phyloP scores from a whole-genome alignment of 176 grass and related monocot species.

The Paspalum notatum region DNA sequence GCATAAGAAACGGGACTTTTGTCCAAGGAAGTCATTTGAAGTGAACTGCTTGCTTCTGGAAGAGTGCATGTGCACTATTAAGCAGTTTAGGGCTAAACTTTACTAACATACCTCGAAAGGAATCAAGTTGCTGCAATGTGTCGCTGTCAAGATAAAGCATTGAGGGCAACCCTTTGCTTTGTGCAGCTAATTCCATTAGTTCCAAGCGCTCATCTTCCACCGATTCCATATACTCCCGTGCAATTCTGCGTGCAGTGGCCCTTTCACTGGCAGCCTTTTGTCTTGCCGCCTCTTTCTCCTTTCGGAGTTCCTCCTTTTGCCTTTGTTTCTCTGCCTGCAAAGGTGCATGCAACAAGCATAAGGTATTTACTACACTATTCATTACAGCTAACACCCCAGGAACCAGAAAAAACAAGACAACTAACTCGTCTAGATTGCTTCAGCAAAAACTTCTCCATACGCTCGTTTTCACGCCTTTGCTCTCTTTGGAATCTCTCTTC shows the following conservation, averaged over 20 bases:
- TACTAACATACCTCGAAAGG: constrained; percentile 69
- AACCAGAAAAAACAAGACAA: constrained; percentile 43
- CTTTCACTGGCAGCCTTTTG: constrained; percentile 89
- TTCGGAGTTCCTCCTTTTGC: constrained; percentile 93
- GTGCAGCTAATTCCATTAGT: constrained; percentile 91
- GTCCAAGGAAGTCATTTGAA: constrained; percentile 18
- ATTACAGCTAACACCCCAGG: constrained; percentile 31
- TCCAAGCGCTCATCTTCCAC: constrained; percentile 96
- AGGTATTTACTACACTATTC: constrained; percentile 21
- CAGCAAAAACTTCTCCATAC: constrained; percentile 86
- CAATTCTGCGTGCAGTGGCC: constrained; percentile 94
- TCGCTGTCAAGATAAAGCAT: constrained; percentile 90
- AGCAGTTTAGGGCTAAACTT: constrained; percentile 23
- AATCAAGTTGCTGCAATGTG: constrained; percentile 83
- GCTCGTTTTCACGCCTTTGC: constrained; percentile 82
- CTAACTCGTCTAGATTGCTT: constrained; percentile 85
- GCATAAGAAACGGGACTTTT: constrained; percentile 28
- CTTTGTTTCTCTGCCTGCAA: constrained; percentile 86
- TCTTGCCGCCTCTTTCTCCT: constrained; percentile 82
- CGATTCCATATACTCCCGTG: constrained; percentile 91
- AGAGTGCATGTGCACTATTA: not conserved
- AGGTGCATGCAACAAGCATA: constrained; percentile 12
- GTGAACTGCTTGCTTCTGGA: not conserved
- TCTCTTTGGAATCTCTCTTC: constrained; percentile 89
- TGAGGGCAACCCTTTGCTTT: constrained; percentile 80